Evolutionary conservation across 768 basidiomycete species (phyloP), one percentile per base, ranked within the genome.

Genomic region (Auriculariales sp.): DNA sequence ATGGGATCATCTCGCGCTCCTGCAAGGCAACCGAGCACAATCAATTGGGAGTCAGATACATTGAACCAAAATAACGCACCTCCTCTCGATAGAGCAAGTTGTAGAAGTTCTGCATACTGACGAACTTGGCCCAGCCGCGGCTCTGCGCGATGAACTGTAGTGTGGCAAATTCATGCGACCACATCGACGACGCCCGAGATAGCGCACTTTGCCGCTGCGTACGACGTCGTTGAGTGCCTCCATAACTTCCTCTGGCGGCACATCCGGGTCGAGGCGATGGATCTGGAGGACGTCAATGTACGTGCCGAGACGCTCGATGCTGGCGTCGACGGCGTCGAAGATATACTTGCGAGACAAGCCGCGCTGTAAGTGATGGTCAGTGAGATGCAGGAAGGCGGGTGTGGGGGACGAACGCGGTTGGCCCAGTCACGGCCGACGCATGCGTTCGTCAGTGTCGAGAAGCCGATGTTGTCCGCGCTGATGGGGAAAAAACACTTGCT

Each of bases 61-160:
- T n/a, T n/a, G n/a, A n/a, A n/a, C n/a, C n/a, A n/a, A n/a, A n/a
- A n/a, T n/a, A n/a, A n/a, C n/a, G n/a, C n/a, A n/a, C 79, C 56
- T 83, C 79, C 58, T 83, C 81, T 11, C 79, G 66, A 56, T 83
- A 81, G 12, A 77, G 57, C 7, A 78, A 59, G 52, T 64, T 76
- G 59, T 81, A 73, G 52, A 78, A 75, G 56, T 81, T 81, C 59
- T 81, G 79, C 79, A 81, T 79, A 1, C 75, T 75, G 57, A 81
- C 76, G 63, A 83, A 81, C n/a, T n/a, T n/a, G n/a, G n/a, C n/a
- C n/a, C n/a, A n/a, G n/a, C n/a, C n/a, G n/a, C n/a, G n/a, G n/a
- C n/a, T n/a, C n/a, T n/a, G n/a, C n/a, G n/a, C n/a, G n/a, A n/a
- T n/a, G n/a, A n/a, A n/a, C n/a, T n/a, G n/a, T n/a, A n/a, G n/a